Evolutionary conservation across 2,329 filamentous ascomycete genomes (phyloP).

Genomic region (Fusarium clavum): DNA sequence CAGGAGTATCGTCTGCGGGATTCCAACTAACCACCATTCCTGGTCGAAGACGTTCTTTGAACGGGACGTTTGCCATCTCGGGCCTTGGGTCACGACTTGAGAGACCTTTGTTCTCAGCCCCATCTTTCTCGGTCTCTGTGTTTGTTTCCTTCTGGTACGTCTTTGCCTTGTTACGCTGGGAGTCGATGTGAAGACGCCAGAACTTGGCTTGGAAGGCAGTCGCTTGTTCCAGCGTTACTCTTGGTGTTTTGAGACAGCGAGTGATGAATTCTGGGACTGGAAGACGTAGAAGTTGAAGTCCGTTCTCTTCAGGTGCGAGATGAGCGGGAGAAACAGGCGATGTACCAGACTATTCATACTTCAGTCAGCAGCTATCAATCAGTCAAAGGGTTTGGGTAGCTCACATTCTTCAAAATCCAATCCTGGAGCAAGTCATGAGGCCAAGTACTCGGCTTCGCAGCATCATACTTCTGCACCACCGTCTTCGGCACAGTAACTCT

Average conservation of each 20-base stretch:
- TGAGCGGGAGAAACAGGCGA: slow-evolving; percentile 50
- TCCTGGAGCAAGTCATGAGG: slow-evolving; percentile 51
- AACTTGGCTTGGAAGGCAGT: slow-evolving; percentile 56
- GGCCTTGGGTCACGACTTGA: slow-evolving; percentile 50
- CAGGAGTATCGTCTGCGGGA: slow-evolving; percentile 25
- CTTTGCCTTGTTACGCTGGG: slow-evolving; percentile 40
- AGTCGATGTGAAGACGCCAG: slow-evolving; percentile 58
- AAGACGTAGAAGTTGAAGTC: slow-evolving; percentile 56
- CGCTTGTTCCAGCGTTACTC: slow-evolving; percentile 54
- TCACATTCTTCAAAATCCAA: slow-evolving; percentile 57
- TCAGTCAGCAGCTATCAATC: not conserved
- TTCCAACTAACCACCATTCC: slow-evolving; percentile 57
- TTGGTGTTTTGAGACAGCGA: slow-evolving; percentile 54
- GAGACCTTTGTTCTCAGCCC: slow-evolving; percentile 5
- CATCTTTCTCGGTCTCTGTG: not conserved
- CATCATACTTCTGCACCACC: slow-evolving; percentile 41
- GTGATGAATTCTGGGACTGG: slow-evolving; percentile 54
- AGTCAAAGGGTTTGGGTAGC: slow-evolving; percentile 19
- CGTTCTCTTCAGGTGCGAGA: slow-evolving; percentile 56
- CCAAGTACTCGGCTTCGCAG: slow-evolving; percentile 53
- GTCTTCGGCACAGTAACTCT: slow-evolving; percentile 52
- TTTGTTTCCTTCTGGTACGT: not conserved
- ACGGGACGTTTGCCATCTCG: slow-evolving; percentile 45
- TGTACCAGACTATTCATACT: slow-evolving; percentile 51
- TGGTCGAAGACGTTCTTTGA: slow-evolving; percentile 55